Percentiles rank a stretch among this genome's conserved stretches.
phyloP scores from a whole-genome alignment of 441 rosid species.

The Pelargonium australe region DNA sequence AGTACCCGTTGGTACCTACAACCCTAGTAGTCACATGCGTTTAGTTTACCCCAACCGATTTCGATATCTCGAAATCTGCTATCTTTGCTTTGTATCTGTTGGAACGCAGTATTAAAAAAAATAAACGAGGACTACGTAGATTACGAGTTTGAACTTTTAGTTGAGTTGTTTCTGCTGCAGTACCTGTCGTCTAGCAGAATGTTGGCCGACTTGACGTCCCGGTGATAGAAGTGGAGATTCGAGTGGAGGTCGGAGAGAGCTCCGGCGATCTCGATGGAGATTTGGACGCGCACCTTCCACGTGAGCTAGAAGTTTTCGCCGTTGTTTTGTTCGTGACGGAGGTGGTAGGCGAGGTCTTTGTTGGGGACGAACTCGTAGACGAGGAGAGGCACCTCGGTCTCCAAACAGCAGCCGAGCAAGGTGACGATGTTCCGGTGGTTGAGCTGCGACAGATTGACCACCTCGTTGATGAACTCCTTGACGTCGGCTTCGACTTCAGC shows the following conservation, averaged over 20 bases:
- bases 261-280: not conserved
- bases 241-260: not conserved
- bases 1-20: not conserved
- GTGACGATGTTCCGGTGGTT: not conserved
- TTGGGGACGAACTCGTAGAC: not conserved
- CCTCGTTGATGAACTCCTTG: not conserved
- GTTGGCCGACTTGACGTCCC: not conserved
- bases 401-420: not conserved
- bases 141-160: no score
- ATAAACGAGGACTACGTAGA: no score
- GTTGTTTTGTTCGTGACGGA: not conserved
- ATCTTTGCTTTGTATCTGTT: not conserved
- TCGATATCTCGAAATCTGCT: not conserved
- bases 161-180: no score
- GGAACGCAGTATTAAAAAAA: not conserved
- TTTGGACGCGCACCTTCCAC: not conserved
- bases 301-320: not conserved
- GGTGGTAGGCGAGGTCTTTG: not conserved
- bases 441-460: not conserved
- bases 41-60: not conserved
- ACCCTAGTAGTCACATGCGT: not conserved
- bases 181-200: not conserved
- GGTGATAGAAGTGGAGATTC: not conserved
- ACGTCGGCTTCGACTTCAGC: not conserved
- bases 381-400: not conserved